Conservation (phyloP, 2,329 filamentous ascomycete genomes). For the Fusarium mexicanum region DNA sequence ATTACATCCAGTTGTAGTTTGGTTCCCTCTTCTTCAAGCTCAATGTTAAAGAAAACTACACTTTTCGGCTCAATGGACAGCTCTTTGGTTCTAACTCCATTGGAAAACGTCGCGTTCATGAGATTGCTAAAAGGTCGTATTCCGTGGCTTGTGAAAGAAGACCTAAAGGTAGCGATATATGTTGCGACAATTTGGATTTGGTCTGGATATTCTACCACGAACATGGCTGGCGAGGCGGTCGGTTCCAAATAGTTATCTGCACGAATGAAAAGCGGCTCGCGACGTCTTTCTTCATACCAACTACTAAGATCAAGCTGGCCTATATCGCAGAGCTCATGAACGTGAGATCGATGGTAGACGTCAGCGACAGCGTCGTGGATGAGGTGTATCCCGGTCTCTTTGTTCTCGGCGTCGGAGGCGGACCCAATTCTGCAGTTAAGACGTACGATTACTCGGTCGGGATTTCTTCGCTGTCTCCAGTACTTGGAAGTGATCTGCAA, state of each 20-base stretch:
- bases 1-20: accelerated
- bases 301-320: not conserved
- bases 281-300: not conserved
- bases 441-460: not conserved
- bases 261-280: not conserved
- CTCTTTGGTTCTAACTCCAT: accelerated
- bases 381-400: not conserved
- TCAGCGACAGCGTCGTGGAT: not conserved
- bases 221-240: accelerated
- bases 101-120: accelerated
- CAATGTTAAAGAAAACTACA: not conserved
- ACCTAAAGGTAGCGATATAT: not conserved
- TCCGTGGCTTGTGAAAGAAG: accelerated
- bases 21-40: not conserved
- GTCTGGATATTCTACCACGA: not conserved
- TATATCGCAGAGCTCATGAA: not conserved
- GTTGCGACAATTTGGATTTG: not conserved
- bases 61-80: not conserved
- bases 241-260: not conserved
- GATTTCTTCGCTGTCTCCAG: not conserved
- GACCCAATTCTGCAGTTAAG: not conserved
- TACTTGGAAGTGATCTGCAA: not conserved
- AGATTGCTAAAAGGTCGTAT: accelerated
- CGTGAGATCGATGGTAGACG: not conserved
- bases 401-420: not conserved